A percentile compares a stretch with the other conserved stretches of the same genome.
These are phyloP conservation scores for Grigorovia transvaalensis DNA, from an alignment of 805 yeast species.

Conservation along the genomic window DNA sequence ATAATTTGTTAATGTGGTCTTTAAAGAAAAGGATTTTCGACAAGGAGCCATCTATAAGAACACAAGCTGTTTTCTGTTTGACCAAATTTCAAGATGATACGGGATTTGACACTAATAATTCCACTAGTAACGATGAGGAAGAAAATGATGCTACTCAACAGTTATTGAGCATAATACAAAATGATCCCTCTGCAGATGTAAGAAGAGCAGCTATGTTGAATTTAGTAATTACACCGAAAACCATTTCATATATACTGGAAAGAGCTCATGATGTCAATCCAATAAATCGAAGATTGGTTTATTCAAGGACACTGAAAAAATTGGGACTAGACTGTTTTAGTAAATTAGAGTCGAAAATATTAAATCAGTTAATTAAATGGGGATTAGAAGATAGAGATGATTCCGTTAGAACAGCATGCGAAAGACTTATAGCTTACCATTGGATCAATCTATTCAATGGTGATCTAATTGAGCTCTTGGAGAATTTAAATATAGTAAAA, in stretches of 20 bases:
- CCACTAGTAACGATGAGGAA: constrained; percentile 20
- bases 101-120: constrained; percentile 7
- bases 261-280: constrained; percentile 75
- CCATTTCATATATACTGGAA: constrained; percentile 54
- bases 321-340: constrained; percentile 49
- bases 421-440: constrained; percentile 50
- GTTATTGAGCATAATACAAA: constrained; percentile 45
- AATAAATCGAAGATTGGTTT: constrained; percentile 62
- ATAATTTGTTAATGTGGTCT: constrained; percentile 49
- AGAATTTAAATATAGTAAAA: constrained; percentile 57
- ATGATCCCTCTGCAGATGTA: constrained; percentile 82
- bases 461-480: constrained; percentile 63
- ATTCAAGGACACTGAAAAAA: constrained; percentile 54
- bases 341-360: constrained; percentile 28
- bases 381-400: constrained; percentile 84
- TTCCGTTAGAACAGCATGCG: constrained; percentile 60
- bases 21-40: constrained; percentile 58
- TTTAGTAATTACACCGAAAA: constrained; percentile 42
- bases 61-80: constrained; percentile 74
- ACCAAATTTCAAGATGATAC: constrained; percentile 64
- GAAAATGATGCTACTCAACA: constrained; percentile 39
- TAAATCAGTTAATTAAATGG: constrained; percentile 67
- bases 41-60: constrained; percentile 66
- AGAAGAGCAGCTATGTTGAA: constrained; percentile 75
- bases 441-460: constrained; percentile 67